These are phyloP conservation scores for Stephania yunnanensis DNA, from an alignment of 164 flowering plant genomes.

Conservation along the genomic window DNA sequence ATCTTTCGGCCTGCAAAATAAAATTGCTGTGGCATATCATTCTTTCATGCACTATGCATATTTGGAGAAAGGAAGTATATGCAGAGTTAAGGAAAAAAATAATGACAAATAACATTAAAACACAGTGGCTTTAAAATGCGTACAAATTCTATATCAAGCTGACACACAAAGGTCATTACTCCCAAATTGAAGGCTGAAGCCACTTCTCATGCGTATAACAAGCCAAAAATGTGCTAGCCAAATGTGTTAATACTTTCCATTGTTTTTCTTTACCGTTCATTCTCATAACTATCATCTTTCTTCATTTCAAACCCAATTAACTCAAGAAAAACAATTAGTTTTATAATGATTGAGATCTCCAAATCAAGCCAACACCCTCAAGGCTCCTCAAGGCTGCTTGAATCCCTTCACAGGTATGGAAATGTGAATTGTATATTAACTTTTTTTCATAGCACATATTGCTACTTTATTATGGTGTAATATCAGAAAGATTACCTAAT, in stretches of 20 bases:
- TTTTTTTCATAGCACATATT: background rate
- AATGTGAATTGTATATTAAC: background rate
- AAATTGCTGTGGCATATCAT: background rate
- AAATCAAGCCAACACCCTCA: background rate
- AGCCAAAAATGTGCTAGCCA: too few species aligned
- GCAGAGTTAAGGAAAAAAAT: background rate
- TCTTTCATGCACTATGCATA: background rate
- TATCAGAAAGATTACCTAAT: too few species aligned
- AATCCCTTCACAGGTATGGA: background rate
- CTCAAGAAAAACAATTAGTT: too few species aligned
- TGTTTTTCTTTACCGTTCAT: too few species aligned
- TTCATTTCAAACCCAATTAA: too few species aligned
- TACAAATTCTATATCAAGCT: too few species aligned
- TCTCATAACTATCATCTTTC: too few species aligned
- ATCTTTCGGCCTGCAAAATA: constrained; percentile 69
- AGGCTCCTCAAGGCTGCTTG: background rate
- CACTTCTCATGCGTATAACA: too few species aligned
- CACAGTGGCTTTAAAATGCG: background rate
- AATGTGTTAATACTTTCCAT: too few species aligned
- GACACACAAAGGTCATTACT: too few species aligned
- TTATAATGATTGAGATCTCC: background rate
- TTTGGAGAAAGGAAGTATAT: background rate
- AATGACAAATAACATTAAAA: background rate
- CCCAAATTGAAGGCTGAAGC: too few species aligned
- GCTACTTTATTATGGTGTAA: background rate